Conservation (phyloP, 2,329 filamentous ascomycete genomes). For the Colletotrichum sansevieriae region DNA sequence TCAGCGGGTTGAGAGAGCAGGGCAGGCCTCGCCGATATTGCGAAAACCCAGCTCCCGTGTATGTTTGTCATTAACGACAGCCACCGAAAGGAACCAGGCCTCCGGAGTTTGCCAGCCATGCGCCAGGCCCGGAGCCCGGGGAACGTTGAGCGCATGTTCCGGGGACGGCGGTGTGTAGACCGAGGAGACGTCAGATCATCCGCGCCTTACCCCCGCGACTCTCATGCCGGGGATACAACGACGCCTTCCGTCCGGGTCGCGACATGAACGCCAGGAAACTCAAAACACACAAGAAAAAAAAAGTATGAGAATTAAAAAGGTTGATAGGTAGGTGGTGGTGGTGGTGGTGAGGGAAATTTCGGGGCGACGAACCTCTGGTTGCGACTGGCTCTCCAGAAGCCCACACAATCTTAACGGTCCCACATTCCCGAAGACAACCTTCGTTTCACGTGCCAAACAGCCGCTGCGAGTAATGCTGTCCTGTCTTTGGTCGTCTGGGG, state of each 20-base stretch:
- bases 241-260: constrained; percentile 6
- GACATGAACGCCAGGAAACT: constrained; percentile 4
- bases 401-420: constrained; percentile 19
- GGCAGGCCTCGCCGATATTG: not conserved
- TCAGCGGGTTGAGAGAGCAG: not conserved
- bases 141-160: constrained; percentile 31
- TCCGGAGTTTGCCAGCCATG: constrained; percentile 2
- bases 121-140: constrained; percentile 19
- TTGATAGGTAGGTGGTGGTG: no score
- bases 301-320: no score
- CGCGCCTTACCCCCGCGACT: not conserved
- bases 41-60: not conserved
- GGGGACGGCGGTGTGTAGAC: constrained; percentile 33
- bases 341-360: not conserved
- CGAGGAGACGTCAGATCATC: constrained; percentile 17
- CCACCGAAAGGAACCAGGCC: not conserved
- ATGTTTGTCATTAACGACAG: not conserved
- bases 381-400: constrained; percentile 18
- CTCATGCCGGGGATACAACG: not conserved
- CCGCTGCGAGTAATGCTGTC: constrained; percentile 22
- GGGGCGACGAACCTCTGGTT: constrained; percentile 23
- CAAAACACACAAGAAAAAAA: not conserved
- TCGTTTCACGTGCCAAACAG: constrained; percentile 35
- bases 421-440: not conserved
- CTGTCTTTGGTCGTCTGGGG: no score